A percentile compares a stretch with the other conserved stretches of the same genome.
phyloP scores from a whole-genome alignment of 257 asterid genomes.

The Solanum piurae region DNA sequence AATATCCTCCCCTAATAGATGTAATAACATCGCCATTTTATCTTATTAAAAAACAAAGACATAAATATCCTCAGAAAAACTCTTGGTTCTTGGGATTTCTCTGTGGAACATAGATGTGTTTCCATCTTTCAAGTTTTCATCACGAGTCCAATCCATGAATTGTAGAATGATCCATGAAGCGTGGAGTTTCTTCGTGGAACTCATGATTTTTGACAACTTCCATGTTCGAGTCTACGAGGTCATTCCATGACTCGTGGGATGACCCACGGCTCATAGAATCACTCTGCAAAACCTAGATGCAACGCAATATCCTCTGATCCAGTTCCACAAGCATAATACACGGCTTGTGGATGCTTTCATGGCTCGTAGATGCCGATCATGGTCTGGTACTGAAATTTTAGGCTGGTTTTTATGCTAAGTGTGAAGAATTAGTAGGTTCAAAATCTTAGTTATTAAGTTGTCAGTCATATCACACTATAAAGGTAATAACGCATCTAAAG shows the following conservation, averaged over 20 bases:
- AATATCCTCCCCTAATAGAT: background rate
- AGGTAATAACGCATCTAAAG: background rate
- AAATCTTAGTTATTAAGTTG: background rate
- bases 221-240: background rate
- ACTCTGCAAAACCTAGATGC: background rate
- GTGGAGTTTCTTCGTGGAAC: background rate
- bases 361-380: background rate
- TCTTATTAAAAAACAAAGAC: background rate
- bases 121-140: background rate
- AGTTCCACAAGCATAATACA: background rate
- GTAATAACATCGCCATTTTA: background rate
- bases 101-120: background rate
- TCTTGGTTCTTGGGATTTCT: background rate
- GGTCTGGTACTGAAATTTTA: background rate
- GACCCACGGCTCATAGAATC: background rate
- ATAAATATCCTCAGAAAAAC: background rate
- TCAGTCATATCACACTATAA: background rate
- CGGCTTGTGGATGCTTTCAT: background rate
- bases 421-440: background rate
- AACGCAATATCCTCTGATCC: background rate
- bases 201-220: background rate
- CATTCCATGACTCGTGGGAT: background rate
- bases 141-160: background rate
- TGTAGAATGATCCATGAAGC: background rate
- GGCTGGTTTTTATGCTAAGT: background rate